Evolutionary conservation across 2,329 filamentous ascomycete genomes (phyloP).

Genomic region (Alternaria panax): DNA sequence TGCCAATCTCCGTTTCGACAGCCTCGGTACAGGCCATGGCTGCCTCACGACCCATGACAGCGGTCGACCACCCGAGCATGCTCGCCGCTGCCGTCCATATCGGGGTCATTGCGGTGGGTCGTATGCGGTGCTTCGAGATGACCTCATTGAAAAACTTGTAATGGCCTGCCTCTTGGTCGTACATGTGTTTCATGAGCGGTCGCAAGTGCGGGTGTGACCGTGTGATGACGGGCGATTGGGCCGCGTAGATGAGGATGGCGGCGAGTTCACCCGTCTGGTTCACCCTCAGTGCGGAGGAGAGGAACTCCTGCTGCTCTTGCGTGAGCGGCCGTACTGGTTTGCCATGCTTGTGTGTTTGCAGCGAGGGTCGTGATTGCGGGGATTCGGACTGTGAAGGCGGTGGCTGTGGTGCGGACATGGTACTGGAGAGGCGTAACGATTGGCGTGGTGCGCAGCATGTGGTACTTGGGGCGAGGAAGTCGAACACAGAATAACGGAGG

Average conservation of each 20-base stretch:
- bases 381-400: conserved; percentile 9
- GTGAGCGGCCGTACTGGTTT: conserved; percentile 39
- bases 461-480: conserved; percentile 40
- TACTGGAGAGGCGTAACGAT: conserved; percentile 24
- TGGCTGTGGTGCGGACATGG: conserved; percentile 8
- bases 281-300: conserved; percentile 72
- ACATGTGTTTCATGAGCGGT: conserved; percentile 96
- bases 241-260: conserved; percentile 90
- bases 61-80: conserved; percentile 87
- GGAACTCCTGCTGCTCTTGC: conserved; percentile 44
- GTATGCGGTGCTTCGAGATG: conserved; percentile 84
- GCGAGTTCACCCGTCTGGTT: conserved; percentile 99
- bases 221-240: conserved; percentile 83
- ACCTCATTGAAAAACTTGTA: conserved; percentile 84
- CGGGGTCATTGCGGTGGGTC: conserved; percentile 91
- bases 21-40: conserved; percentile 99
- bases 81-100: conserved; percentile 84
- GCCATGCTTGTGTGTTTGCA: conserved; percentile 16
- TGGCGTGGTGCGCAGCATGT: conserved; percentile 22
- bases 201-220: conserved; percentile 85
- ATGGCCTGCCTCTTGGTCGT: conserved; percentile 92
- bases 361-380: conserved; percentile 7
- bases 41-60: conserved; percentile 85
- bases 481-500: conserved; percentile 22
- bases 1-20: conserved; percentile 96